phyloP scores from a whole-genome alignment of 768 basidiomycete species.

The Tricholoma bakamatsutake region DNA sequence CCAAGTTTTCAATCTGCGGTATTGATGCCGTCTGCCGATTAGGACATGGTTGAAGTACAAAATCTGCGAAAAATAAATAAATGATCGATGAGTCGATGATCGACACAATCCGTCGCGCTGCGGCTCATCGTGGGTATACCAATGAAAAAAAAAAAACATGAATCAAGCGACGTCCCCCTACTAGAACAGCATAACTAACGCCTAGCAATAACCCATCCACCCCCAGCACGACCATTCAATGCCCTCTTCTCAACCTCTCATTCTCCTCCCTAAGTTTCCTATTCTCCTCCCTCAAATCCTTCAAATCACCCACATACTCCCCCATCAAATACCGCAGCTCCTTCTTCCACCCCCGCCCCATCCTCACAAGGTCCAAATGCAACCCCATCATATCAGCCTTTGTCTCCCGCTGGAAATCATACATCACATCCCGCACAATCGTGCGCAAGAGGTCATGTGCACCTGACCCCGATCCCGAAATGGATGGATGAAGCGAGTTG shows the following conservation, averaged over 20 bases:
- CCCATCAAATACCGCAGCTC: conserved; percentile 60
- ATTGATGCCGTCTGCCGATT: too few relatives aligned
- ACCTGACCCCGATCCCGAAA: conserved; percentile 20
- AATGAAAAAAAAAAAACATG: too few relatives aligned
- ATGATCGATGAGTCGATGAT: too few relatives aligned
- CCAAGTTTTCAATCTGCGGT: too few relatives aligned
- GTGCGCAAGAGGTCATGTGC: conserved; percentile 59
- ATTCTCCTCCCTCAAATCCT: conserved; percentile 62
- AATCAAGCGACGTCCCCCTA: too few relatives aligned
- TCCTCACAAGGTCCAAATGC: conserved; percentile 66
- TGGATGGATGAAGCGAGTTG: conserved; percentile 30
- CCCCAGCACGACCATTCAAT: not conserved
- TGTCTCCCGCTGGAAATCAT: conserved; percentile 65
- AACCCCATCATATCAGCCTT: conserved; percentile 68
- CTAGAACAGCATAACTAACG: not conserved
- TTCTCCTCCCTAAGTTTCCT: conserved; percentile 61
- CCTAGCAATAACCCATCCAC: too few relatives aligned
- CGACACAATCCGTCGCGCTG: too few relatives aligned
- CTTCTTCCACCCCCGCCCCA: conserved; percentile 64
- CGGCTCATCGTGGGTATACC: too few relatives aligned
- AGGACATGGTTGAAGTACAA: too few relatives aligned
- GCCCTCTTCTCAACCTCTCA: conserved; percentile 45
- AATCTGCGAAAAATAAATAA: too few relatives aligned
- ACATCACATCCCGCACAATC: conserved; percentile 67
- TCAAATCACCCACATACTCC: conserved; percentile 55